phyloP scores from a whole-genome alignment of 75 land plant genomes.

The Picea sitchensis region DNA sequence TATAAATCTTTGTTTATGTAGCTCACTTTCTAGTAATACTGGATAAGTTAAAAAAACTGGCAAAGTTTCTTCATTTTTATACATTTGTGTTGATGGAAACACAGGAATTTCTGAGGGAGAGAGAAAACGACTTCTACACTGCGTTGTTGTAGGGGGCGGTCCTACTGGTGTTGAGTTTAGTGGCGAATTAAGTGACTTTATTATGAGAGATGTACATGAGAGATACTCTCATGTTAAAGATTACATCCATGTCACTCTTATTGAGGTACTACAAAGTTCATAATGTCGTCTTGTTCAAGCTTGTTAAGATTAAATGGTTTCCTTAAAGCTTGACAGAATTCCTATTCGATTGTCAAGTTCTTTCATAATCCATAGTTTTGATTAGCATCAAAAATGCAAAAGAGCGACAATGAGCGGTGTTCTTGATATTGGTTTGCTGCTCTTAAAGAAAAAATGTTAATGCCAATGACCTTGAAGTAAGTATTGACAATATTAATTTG shows the following conservation, averaged over 20 bases:
- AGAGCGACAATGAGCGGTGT: background rate
- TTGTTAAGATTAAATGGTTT: too few species aligned
- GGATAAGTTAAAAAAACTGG: background rate
- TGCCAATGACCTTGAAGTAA: background rate
- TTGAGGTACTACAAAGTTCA: slow-evolving; percentile 51
- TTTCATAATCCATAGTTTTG: background rate
- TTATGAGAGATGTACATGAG: slow-evolving; percentile 71
- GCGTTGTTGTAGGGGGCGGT: slow-evolving; percentile 99
- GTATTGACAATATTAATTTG: background rate
- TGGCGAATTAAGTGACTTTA: slow-evolving; percentile 98
- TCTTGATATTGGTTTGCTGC: background rate
- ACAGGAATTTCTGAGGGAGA: slow-evolving; percentile 79
- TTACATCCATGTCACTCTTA: slow-evolving; percentile 84
- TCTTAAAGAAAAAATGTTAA: background rate
- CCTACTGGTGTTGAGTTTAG: slow-evolving; percentile 99
- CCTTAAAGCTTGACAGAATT: background rate
- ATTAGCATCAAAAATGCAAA: background rate
- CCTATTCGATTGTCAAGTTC: background rate
- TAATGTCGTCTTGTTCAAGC: too few species aligned
- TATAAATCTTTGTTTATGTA: background rate
- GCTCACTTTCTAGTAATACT: background rate
- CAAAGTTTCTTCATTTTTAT: background rate
- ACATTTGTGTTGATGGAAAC: background rate
- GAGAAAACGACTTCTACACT: slow-evolving; percentile 73
- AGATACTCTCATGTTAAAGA: slow-evolving; percentile 90